phyloP scores from a whole-genome alignment of 2,329 filamentous ascomycete species.

The Nigrospora oryzae region DNA sequence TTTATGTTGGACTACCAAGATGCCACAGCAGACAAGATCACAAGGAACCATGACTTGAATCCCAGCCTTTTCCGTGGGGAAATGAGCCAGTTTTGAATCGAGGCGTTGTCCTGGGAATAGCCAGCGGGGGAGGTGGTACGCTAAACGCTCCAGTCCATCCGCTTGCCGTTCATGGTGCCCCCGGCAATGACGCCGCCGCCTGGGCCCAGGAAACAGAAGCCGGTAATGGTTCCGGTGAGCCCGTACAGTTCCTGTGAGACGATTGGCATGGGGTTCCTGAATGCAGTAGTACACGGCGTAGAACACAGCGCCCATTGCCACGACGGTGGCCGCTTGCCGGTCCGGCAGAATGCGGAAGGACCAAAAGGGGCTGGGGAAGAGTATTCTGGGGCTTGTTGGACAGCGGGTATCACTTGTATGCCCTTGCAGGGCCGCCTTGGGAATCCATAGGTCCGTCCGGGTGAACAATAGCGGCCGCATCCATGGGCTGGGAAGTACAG shows the following conservation, averaged over 20 bases:
- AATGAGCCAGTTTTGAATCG: too few relatives aligned
- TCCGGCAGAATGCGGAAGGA: slow-evolving; percentile 7
- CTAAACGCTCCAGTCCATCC: slow-evolving; percentile 48
- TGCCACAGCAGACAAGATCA: too few relatives aligned
- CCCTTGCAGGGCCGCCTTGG: too few relatives aligned
- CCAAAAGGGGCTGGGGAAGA: slow-evolving; percentile 3
- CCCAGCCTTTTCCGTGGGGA: too few relatives aligned
- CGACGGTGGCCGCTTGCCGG: slow-evolving; percentile 4
- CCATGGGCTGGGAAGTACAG: too few relatives aligned
- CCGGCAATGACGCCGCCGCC: slow-evolving; percentile 24
- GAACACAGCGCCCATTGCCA: slow-evolving; percentile 3
- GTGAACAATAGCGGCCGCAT: too few relatives aligned
- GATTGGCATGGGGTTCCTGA: slow-evolving; percentile 3
- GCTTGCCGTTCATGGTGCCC: slow-evolving; percentile 26
- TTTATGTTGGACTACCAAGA: too few relatives aligned
- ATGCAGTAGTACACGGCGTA: slow-evolving; percentile 6
- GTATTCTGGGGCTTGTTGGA: neutral
- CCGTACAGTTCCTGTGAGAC: slow-evolving; percentile 4
- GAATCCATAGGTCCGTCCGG: too few relatives aligned
- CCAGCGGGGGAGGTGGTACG: too few relatives aligned
- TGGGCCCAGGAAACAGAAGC: slow-evolving; percentile 27
- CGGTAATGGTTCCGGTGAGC: slow-evolving; percentile 33
- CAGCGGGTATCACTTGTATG: neutral
- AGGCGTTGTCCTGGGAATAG: too few relatives aligned
- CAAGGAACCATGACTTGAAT: too few relatives aligned